Evolutionary conservation across 1,284 basidiomycete genomes (phyloP).

Genomic region (Ustilago hordei): DNA sequence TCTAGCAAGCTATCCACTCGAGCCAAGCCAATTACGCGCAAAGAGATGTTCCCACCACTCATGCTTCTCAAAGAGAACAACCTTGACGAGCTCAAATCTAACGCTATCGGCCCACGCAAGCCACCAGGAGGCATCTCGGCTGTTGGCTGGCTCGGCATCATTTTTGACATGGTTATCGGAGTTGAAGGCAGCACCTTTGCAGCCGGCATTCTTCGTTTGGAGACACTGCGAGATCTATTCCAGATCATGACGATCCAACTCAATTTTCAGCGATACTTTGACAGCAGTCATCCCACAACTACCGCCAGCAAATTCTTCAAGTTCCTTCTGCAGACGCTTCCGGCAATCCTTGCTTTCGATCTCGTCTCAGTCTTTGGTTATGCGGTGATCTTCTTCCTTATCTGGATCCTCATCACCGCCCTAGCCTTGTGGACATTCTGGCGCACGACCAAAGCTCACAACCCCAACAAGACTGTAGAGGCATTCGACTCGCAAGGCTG

Average conservation of each 20-base stretch:
- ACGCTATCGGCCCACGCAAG: slow-evolving; percentile 61
- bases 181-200: slow-evolving; percentile 61
- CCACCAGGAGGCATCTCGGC: slow-evolving; percentile 58
- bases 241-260: slow-evolving; percentile 61
- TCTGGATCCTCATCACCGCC: slow-evolving; percentile 51
- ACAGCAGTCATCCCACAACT: slow-evolving; percentile 30
- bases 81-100: slow-evolving; percentile 65
- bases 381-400: slow-evolving; percentile 55
- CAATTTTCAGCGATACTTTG: slow-evolving; percentile 42
- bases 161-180: slow-evolving; percentile 63
- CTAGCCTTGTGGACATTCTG: slow-evolving; percentile 51
- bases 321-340: slow-evolving; percentile 55
- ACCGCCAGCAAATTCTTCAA: slow-evolving; percentile 25
- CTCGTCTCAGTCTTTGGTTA: slow-evolving; percentile 62
- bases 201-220: slow-evolving; percentile 58
- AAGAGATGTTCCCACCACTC: slow-evolving; percentile 61
- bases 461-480: slow-evolving; percentile 59
- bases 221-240: slow-evolving; percentile 58
- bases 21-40: slow-evolving; percentile 43
- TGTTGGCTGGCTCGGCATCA: slow-evolving; percentile 52
- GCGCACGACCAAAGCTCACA: slow-evolving; percentile 56
- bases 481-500: slow-evolving; percentile 61
- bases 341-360: slow-evolving; percentile 58
- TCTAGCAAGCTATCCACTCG: slow-evolving; percentile 49
- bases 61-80: slow-evolving; percentile 58